Percentiles rank a stretch among this genome's conserved stretches.
Evolutionary conservation across 106 monocot genomes (phyloP).

Genomic region (Allium fistulosum): DNA sequence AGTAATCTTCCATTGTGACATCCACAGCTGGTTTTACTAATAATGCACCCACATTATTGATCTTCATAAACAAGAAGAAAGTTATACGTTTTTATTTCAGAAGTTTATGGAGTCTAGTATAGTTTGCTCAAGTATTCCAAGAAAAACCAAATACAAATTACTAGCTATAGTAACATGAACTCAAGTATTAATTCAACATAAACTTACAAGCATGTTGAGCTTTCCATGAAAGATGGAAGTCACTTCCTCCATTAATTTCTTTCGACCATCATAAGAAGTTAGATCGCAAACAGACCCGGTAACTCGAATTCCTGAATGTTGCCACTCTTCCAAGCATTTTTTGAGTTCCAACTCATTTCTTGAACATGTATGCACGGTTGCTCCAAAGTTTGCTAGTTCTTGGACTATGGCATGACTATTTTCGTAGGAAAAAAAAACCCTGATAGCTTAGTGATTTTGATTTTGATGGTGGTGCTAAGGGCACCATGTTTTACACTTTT

Average conservation of each 20-base stretch:
- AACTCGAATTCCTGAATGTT: slow-evolving; percentile 29
- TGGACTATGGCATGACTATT: slow-evolving; percentile 40
- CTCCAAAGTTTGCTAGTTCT: slow-evolving; percentile 56
- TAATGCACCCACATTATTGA: too few relatives aligned
- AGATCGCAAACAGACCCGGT: slow-evolving; percentile 59
- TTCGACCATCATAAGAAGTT: slow-evolving; percentile 24
- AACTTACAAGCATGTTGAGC: slow-evolving; percentile 78
- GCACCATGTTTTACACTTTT: too few relatives aligned
- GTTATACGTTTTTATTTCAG: too few relatives aligned
- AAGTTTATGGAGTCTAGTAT: too few relatives aligned
- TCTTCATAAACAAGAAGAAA: too few relatives aligned
- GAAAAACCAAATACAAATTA: too few relatives aligned
- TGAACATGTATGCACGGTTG: slow-evolving; percentile 73
- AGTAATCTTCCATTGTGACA: too few relatives aligned
- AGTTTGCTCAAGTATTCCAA: too few relatives aligned
- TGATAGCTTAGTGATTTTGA: too few relatives aligned
- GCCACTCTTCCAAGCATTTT: slow-evolving; percentile 41
- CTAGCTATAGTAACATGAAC: too few relatives aligned
- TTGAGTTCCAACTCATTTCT: slow-evolving; percentile 49
- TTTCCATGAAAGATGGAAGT: slow-evolving; percentile 36
- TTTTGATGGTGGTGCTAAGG: too few relatives aligned
- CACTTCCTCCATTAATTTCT: slow-evolving; percentile 30
- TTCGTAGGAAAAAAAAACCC: background rate
- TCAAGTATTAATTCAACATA: background rate
- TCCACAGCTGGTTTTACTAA: too few relatives aligned